Evolutionary conservation across 768 basidiomycete species (phyloP), one percentile per base, ranked within the genome.

Genomic region (Boletus reticuloceps): DNA sequence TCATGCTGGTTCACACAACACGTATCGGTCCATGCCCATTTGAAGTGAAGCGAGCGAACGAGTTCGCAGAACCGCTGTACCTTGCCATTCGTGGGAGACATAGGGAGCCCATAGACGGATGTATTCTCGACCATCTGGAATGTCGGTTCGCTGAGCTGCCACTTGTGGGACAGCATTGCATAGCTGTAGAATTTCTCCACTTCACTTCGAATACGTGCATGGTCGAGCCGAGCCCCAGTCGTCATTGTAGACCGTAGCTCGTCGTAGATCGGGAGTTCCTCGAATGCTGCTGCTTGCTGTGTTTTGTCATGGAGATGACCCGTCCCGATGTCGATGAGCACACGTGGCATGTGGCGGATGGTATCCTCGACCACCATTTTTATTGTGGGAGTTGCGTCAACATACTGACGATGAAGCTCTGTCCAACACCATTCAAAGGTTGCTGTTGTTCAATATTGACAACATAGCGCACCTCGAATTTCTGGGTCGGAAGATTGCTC

Each of bases 21-120:
- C 2, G 58, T 59, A 16, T 58, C 58, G 2, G 16, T 40, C 58
- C 58, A 58, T 6, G 39, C 56, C 58, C 58, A 59, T 1, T 29
- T 29, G 27, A 29, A 29, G 8, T 9, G 27, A 29, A 9, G 9
- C 9, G 27, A 29, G 9, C 27, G 27, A 29, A 29, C 27, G 27
- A 29, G 27, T 29, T 29, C 27, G 27, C 27, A 29, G 27, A 29
- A 29, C 27, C 9, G 27, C 27, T 29, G 27, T 29, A 29, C 27
- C 27, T 29, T 29, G 27, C 27, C 27, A 29, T 29, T 29, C 27
- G 27, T 29, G 27, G 27, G 27, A 8, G 27, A 29, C 27, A 29
- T 29, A 29, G 27, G 27, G 9, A 29, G 27, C 27, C 27, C 27
- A 29, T 29, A 29, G 27, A 29, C 27, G 5, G 27, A 29, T 2